These are phyloP conservation scores for Elsinoe fawcettii DNA, from an alignment of 2,329 filamentous ascomycete species.

Conservation along the genomic window DNA sequence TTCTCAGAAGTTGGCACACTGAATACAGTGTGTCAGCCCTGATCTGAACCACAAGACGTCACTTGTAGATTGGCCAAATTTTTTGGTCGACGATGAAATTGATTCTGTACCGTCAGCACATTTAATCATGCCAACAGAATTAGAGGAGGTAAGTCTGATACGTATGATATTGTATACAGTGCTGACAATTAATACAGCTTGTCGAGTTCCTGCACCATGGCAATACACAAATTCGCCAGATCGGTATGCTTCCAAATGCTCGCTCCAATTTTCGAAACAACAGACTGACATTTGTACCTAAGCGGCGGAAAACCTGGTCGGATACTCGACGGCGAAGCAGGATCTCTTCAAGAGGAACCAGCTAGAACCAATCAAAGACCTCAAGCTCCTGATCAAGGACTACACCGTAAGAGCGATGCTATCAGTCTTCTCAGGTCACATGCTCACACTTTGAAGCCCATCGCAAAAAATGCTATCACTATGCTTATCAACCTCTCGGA, in stretches of 20 bases:
- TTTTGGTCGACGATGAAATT: background rate
- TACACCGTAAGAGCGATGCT: conserved; percentile 54
- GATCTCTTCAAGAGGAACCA: conserved; percentile 76
- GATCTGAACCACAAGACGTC: conserved; percentile 10
- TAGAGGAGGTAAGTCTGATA: conserved; percentile 39
- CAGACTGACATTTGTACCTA: conserved; percentile 10
- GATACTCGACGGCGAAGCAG: conserved; percentile 69
- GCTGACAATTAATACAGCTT: conserved; percentile 47
- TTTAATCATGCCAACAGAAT: conserved; percentile 40
- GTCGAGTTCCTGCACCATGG: conserved; percentile 90
- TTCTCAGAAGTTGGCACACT: too few species aligned
- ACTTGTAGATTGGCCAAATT: background rate
- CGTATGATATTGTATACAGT: background rate
- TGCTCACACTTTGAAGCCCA: conserved; percentile 49
- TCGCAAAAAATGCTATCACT: conserved; percentile 85
- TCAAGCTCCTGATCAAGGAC: conserved; percentile 81
- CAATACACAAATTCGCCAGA: conserved; percentile 80
- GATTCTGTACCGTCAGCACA: conserved; percentile 15
- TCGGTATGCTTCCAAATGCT: conserved; percentile 45
- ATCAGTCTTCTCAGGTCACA: background rate
- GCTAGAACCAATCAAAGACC: conserved; percentile 70
- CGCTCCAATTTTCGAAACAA: too few species aligned
- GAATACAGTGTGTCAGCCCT: background rate
- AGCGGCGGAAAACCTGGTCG: conserved; percentile 81
- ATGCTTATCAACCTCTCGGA: conserved; percentile 81